Percentiles rank a stretch among this genome's conserved stretches.
These are phyloP conservation scores for Leishmania major DNA, from an alignment of 208 protist genomes.

Conservation along the genomic window DNA sequence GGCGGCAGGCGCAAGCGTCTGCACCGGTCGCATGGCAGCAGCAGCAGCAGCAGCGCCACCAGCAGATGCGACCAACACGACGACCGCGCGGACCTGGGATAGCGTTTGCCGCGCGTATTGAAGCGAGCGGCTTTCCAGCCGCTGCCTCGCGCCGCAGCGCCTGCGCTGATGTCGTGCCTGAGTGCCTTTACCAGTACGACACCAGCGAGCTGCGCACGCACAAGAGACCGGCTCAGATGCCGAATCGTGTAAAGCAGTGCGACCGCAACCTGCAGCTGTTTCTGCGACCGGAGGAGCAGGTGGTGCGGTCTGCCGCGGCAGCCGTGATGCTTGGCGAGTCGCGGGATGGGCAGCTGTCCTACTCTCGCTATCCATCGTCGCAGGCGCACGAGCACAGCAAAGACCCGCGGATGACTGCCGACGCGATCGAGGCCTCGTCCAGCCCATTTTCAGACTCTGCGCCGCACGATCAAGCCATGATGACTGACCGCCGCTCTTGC, in stretches of 20 bases:
- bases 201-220: slow-evolving; percentile 21
- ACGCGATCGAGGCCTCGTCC: neutral
- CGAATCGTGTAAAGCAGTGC: slow-evolving; percentile 19
- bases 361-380: neutral
- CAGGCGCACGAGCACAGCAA: neutral
- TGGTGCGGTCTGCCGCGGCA: slow-evolving; percentile 7
- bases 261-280: slow-evolving; percentile 27
- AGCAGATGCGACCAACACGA: neutral
- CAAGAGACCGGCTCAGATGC: slow-evolving; percentile 16
- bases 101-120: slow-evolving; percentile 38
- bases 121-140: slow-evolving; percentile 46
- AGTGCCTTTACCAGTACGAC: slow-evolving; percentile 25
- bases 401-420: neutral
- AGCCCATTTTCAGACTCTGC: neutral
- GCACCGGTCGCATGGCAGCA: neutral
- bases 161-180: slow-evolving; percentile 8
- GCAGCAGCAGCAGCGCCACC: neutral
- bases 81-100: slow-evolving; percentile 46
- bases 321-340: neutral
- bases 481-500: neutral
- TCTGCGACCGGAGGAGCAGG: slow-evolving; percentile 13
- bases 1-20: neutral
- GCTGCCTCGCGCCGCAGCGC: slow-evolving; percentile 17
- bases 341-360: neutral
- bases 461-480: neutral